A percentile compares a stretch with the other conserved stretches of the same genome.
Conservation (phyloP, 2,329 filamentous ascomycete genomes). For the Penicillium brevicompactum region DNA sequence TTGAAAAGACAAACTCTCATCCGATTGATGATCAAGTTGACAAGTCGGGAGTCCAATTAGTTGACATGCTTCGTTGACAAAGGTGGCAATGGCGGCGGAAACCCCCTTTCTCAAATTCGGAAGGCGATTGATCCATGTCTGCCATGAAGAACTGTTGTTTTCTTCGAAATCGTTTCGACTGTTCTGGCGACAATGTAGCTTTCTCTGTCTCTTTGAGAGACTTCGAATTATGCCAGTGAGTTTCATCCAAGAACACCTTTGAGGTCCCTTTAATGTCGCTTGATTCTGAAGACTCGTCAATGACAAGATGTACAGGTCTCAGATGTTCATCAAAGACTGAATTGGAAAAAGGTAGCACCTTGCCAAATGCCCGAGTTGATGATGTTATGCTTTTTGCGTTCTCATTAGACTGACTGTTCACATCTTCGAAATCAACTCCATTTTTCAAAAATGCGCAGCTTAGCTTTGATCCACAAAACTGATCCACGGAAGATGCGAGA, state of each 20-base stretch:
- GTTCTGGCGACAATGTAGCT: conserved; percentile 11
- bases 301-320: conserved; percentile 23
- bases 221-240: conserved; percentile 39
- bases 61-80: conserved; percentile 34
- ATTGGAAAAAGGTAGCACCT: conserved; percentile 29
- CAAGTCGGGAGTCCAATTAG: conserved; percentile 34
- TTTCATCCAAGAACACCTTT: conserved; percentile 32
- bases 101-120: conserved; percentile 36
- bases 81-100: conserved; percentile 45
- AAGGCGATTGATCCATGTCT: conserved; percentile 54
- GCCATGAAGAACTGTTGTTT: conserved; percentile 67
- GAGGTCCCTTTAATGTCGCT: conserved; percentile 10
- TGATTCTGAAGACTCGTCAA: conserved; percentile 12
- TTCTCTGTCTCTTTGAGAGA: conserved; percentile 27
- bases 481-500: conserved; percentile 7
- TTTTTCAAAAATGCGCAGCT: not conserved
- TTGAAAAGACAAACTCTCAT: conserved; percentile 21
- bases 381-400: too few relatives aligned
- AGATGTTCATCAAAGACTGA: conserved; percentile 31
- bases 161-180: conserved; percentile 23
- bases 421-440: not conserved
- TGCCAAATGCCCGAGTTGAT: not conserved
- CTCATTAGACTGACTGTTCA: too few relatives aligned
- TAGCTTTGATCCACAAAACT: conserved; percentile 2
- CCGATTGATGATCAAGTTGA: conserved; percentile 15